phyloP scores from a whole-genome alignment of 2,329 filamentous ascomycete species.

The Scedosporium aurantiacum region DNA sequence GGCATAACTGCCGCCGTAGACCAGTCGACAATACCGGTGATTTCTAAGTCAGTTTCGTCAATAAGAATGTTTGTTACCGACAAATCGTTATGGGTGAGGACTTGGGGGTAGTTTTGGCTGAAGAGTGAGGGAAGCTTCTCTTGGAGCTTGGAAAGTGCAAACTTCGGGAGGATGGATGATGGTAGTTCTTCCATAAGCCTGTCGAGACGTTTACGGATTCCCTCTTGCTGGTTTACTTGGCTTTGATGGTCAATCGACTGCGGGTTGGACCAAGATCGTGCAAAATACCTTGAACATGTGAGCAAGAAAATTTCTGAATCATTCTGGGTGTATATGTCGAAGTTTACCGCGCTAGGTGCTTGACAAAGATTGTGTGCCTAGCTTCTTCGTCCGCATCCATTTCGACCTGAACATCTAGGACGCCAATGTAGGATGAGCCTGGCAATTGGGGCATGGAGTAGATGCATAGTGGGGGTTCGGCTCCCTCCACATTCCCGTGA shows the following conservation, averaged over 20 bases:
- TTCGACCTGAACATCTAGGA: neutral
- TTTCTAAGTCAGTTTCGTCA: constrained; percentile 13
- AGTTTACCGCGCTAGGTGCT: neutral
- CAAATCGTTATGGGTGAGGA: constrained; percentile 19
- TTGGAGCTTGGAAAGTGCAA: constrained; percentile 10
- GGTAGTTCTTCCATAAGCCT: neutral
- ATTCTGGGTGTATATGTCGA: too few relatives aligned
- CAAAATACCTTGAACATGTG: constrained; percentile 3
- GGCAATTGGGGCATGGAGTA: neutral
- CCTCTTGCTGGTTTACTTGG: neutral
- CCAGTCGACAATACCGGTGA: constrained; percentile 20
- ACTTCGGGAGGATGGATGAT: neutral
- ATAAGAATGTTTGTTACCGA: constrained; percentile 19
- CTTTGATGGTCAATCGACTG: neutral
- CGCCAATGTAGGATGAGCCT: neutral
- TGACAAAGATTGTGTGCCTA: neutral
- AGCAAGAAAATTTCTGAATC: neutral
- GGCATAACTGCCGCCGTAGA: constrained; percentile 16
- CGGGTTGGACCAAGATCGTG: neutral
- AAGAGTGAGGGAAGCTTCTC: constrained; percentile 16
- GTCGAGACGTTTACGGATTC: neutral
- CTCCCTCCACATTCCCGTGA: constrained; percentile 14
- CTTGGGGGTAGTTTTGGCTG: constrained; percentile 16
- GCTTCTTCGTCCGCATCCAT: neutral
- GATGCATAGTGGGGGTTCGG: constrained; percentile 15